Conservation (phyloP, 805 yeast species). For the Cephaloascus fragrans region DNA sequence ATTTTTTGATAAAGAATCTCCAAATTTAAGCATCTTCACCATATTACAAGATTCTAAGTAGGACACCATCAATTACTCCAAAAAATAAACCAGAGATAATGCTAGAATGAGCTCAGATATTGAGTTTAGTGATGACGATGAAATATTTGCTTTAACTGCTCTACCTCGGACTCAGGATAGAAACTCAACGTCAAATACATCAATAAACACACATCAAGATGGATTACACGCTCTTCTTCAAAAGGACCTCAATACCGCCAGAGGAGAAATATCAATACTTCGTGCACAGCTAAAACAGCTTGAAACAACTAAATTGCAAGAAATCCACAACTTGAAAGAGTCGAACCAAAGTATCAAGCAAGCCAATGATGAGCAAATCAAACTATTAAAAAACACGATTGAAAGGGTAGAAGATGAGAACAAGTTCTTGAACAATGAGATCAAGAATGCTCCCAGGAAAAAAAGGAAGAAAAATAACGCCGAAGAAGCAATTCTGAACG, state of each 20-base stretch:
- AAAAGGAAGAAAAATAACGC: constrained; percentile 11
- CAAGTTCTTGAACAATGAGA: constrained; percentile 27
- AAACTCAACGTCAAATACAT: no score
- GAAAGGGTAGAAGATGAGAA: constrained; percentile 32
- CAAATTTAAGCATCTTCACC: no score
- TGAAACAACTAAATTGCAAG: constrained; percentile 28
- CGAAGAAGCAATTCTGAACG: neutral
- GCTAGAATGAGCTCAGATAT: no score
- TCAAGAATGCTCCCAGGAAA: constrained; percentile 14
- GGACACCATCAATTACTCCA: no score
- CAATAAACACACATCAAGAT: no score
- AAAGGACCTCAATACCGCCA: constrained; percentile 37
- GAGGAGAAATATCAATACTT: constrained; percentile 76
- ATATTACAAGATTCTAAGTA: no score
- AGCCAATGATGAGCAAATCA: constrained; percentile 19
- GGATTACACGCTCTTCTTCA: no score
- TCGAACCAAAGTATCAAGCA: constrained; percentile 8
- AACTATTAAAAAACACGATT: constrained; percentile 18
- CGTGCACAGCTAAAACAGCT: constrained; percentile 50
- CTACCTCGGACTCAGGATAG: no score
- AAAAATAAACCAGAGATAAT: no score
- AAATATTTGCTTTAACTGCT: no score
- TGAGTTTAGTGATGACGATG: no score
- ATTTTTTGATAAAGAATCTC: no score
- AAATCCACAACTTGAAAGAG: constrained; percentile 16